Evolutionary conservation across 2,329 filamentous ascomycete species (phyloP), one percentile per base, ranked within the genome.

Genomic region (Neophaeococcomyces mojaviensis): DNA sequence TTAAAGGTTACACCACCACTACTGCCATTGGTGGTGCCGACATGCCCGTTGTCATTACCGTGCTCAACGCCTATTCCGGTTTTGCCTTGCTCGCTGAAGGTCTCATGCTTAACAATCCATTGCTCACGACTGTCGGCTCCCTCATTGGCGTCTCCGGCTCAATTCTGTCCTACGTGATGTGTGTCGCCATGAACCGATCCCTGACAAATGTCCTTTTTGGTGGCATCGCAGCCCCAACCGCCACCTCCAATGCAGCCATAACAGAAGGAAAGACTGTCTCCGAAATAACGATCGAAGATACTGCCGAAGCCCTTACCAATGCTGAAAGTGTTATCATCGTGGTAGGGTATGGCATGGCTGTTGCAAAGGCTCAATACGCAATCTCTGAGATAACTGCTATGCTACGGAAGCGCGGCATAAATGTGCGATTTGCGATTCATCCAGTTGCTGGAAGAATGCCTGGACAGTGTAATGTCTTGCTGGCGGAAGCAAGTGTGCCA

Each of bases 261-360:
- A 83, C 90, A 8, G 84, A 92, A 59, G 88, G 88, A 2, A 44
- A 44, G 33, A 74, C 82, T 46, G 79, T 94, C 12, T 88, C 82
- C 0, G 81, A 86, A 60, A 89, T 84, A 0, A 84, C 76, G 3
- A 74, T 90, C 1, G 88, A 94, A 15, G 88, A 94, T 38, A 83
- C 86, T 0, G 84, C 85, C 1, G 86, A 94, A 22, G 75, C 80
- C 0, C 72, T 94, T 2, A 69, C 80, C 13, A 84, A 83, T 50
- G 82, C 87, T 0, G 86, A 94, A 59, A 88, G 76, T 38, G 86
- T 94, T 46, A 92, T 94, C 57, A 88, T 95, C 44, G 63, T 90
- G 1, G 88, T 94, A 4, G 88, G 88, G 1, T 95, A 94, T 57
- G 88, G 88, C 43, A 95, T 95, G 88, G 88, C 88, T 0, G 88